These are phyloP conservation scores for Purshia tridentata DNA, from an alignment of 306 rosid genomes.

Conservation along the genomic window DNA sequence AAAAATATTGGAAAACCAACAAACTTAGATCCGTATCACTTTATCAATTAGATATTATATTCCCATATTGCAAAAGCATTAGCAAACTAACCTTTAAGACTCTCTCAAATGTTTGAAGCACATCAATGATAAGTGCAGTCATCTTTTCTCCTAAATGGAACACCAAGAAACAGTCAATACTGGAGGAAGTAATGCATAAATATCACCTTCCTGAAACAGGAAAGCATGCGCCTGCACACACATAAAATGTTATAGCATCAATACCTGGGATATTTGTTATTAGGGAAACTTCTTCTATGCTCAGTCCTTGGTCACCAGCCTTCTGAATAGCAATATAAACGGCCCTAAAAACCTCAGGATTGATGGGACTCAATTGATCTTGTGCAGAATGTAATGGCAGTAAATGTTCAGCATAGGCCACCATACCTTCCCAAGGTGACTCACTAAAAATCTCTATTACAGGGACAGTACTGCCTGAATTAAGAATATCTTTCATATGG, in stretches of 20 bases:
- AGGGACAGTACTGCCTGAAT: constrained; percentile 40
- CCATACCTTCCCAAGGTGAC: constrained; percentile 84
- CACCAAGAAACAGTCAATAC: constrained; percentile 23
- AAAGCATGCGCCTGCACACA: too few species aligned
- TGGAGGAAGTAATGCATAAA: constrained; percentile 12
- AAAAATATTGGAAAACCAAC: background rate
- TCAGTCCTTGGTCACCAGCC: constrained; percentile 94
- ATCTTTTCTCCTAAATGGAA: constrained; percentile 57
- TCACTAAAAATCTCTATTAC: constrained; percentile 33
- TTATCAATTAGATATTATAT: background rate
- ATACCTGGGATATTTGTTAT: constrained; percentile 66
- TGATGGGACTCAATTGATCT: constrained; percentile 42
- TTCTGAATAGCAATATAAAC: constrained; percentile 70
- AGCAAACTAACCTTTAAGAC: constrained; percentile 62
- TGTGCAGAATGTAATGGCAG: constrained; percentile 34
- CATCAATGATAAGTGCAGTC: constrained; percentile 57
- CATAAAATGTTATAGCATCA: constrained; percentile 18
- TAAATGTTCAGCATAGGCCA: constrained; percentile 55
- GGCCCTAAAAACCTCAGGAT: constrained; percentile 58
- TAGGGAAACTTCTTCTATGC: constrained; percentile 66
- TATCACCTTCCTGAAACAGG: constrained; percentile 1
- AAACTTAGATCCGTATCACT: background rate
- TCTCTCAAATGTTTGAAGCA: constrained; percentile 70
- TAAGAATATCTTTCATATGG: constrained; percentile 38
- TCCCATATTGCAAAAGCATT: constrained; percentile 12